Evolutionary conservation across 2,329 filamentous ascomycete genomes (phyloP).

Genomic region (Ampelomyces quisqualis): DNA sequence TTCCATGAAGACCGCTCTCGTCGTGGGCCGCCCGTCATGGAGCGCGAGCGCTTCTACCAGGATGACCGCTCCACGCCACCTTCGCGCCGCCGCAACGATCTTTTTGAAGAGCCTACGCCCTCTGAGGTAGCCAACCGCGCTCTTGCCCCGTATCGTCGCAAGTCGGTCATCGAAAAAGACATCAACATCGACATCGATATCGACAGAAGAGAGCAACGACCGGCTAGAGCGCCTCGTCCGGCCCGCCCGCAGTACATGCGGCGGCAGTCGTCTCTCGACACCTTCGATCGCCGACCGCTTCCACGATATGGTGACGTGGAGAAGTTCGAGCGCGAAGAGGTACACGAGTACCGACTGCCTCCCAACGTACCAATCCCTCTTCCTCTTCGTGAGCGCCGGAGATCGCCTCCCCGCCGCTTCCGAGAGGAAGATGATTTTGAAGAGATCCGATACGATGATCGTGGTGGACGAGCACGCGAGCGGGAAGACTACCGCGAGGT

Average conservation of each 20-base stretch:
- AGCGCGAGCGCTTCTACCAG: conserved; percentile 56
- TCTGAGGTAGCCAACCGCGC: conserved; percentile 53
- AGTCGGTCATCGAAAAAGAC: conserved; percentile 59
- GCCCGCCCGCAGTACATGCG: conserved; percentile 69
- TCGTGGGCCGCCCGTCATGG: conserved; percentile 39
- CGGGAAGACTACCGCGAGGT: conserved; percentile 53
- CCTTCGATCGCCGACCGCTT: conserved; percentile 74
- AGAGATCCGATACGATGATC: conserved; percentile 52
- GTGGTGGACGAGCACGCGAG: conserved; percentile 25
- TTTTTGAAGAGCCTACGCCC: conserved; percentile 51
- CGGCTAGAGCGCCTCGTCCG: conserved; percentile 30
- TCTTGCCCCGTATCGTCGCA: conserved; percentile 60
- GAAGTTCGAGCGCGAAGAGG: conserved; percentile 32
- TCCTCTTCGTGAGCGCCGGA: conserved; percentile 52
- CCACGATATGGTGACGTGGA: conserved; percentile 59
- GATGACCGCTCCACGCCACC: conserved; percentile 53
- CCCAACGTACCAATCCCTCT: conserved; percentile 70
- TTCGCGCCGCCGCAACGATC: conserved; percentile 45
- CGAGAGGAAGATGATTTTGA: conserved; percentile 70
- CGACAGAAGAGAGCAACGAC: conserved; percentile 43
- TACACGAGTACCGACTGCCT: conserved; percentile 61
- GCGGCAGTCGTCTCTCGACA: conserved; percentile 86
- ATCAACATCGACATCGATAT: conserved; percentile 50
- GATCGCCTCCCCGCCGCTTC: conserved; percentile 54
- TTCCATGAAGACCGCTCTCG: conserved; percentile 48